Percentiles rank a stretch among this genome's conserved stretches.
phyloP scores from a whole-genome alignment of 768 basidiomycete genomes.

The Paxillus ammoniavirescens region DNA sequence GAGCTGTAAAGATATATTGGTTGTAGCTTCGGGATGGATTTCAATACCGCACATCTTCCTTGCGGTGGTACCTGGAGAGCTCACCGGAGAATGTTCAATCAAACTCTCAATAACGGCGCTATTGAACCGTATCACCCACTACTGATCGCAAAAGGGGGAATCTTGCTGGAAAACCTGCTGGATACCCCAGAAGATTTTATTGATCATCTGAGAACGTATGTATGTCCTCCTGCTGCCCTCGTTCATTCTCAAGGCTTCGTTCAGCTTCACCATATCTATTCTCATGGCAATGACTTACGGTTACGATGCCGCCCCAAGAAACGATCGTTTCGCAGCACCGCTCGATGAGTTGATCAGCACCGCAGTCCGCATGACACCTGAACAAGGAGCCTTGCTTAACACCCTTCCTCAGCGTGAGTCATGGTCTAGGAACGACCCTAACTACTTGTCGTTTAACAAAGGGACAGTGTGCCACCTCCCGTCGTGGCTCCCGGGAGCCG shows the following conservation, averaged over 20 bases:
- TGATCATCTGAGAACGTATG: conserved; percentile 18
- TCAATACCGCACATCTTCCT: conserved; percentile 18
- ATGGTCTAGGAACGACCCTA: not conserved
- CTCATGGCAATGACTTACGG: conserved; percentile 22
- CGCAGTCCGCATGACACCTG: conserved; percentile 13
- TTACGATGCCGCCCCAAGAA: conserved; percentile 13
- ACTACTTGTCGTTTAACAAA: not conserved
- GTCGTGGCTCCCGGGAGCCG: conserved; percentile 17
- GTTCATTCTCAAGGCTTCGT: not conserved
- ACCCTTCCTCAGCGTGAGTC: conserved; percentile 21
- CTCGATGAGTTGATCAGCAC: conserved; percentile 12
- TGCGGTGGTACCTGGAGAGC: conserved; percentile 16
- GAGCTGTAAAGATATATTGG: not conserved
- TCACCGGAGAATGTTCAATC: conserved; percentile 19
- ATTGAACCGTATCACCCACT: conserved; percentile 12
- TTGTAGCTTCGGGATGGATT: conserved; percentile 23
- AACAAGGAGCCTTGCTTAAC: conserved; percentile 17
- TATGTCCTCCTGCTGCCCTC: not conserved
- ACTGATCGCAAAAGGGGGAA: conserved; percentile 3
- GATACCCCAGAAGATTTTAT: conserved; percentile 15
- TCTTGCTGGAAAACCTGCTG: conserved; percentile 10
- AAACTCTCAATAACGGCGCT: conserved; percentile 8
- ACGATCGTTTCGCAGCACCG: conserved; percentile 18
- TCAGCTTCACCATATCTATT: conserved; percentile 19
- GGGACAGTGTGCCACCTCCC: conserved; percentile 17